Base-by-base conservation (phyloP, 495 filamentous ascomycete genomes). In the Ramalina intermedia region DNA sequence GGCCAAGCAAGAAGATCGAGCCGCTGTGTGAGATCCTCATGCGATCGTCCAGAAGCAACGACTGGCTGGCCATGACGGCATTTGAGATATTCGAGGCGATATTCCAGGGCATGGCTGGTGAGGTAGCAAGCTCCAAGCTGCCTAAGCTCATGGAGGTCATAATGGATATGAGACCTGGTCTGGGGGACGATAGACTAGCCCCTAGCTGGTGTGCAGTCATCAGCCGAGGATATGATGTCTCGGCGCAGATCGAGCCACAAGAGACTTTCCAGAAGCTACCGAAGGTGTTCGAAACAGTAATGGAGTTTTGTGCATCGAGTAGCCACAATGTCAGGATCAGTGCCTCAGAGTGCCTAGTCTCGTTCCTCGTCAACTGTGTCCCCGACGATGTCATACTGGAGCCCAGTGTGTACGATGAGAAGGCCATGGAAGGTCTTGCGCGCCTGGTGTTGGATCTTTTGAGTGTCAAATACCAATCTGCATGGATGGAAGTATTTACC, bases 31-130 rank as follows among this genome's bases (percentile, higher is more conserved):
- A 95, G 60, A 64, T 89, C 35, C 68, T 98, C 48, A 82, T 98
- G 59, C 78, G 77, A 50, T 90, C 95, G 35, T 88, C 91, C 1
- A 79, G 76, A 53, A 91, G 74, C 60, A 96, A 91, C 63, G 87
- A 96, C 61, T 94, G 86, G 62, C 81, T 98, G 64, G 93, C 85
- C 41, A 87, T 94, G 80, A 80, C 85, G 17, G 87, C 90, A 2
- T 96, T 98, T 58, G 89, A 94, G 53, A 83, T 96, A 6, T 96
- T 98, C 59, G 93, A 96, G 68, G 81, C 88, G 57, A 88, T 96
- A 17, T 96, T 98, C 53, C 80, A 80, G 51, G 84, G 85, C 14
- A 85, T 96, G 79, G 81, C 82, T 8, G 83, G 87, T 56, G 86
- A 91, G 47, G 73, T 85, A 39, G 80, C 87, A 0, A 89, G 86